phyloP scores from a whole-genome alignment of 345 rosid species.

The Murraya paniculata region DNA sequence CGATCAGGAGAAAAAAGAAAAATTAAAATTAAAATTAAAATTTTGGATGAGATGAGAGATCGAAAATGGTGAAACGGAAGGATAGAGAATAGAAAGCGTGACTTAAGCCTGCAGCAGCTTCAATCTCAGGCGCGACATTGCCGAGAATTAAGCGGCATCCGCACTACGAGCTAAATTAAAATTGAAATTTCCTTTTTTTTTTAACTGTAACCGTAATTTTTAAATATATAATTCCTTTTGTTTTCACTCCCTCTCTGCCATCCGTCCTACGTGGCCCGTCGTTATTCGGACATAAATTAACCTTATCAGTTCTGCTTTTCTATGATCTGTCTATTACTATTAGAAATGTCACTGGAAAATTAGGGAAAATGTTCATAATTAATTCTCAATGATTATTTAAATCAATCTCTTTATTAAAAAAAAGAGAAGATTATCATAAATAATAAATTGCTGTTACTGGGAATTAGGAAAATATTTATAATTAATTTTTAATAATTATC shows the following conservation, averaged over 20 bases:
- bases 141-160: conserved; percentile 55
- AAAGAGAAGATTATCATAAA: background rate
- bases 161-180: conserved; percentile 2
- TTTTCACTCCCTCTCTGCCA: background rate
- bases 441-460: too few relatives aligned
- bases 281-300: background rate
- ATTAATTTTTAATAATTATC: background rate
- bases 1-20: background rate
- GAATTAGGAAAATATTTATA: too few relatives aligned
- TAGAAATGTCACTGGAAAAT: too few relatives aligned
- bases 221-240: background rate
- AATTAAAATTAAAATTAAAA: background rate
- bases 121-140: conserved; percentile 32
- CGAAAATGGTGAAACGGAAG: conserved; percentile 6
- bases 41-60: background rate
- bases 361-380: too few relatives aligned
- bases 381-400: background rate
- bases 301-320: background rate
- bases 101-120: conserved; percentile 28
- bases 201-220: background rate
- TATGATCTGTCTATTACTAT: too few relatives aligned
- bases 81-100: conserved; percentile 26
- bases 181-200: background rate
- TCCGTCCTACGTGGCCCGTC: background rate
- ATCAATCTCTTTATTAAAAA: background rate